Evolutionary conservation across 108 stramenopile genomes (phyloP), one percentile per base, ranked within the genome.

Genomic region (Nitzschia palea): DNA sequence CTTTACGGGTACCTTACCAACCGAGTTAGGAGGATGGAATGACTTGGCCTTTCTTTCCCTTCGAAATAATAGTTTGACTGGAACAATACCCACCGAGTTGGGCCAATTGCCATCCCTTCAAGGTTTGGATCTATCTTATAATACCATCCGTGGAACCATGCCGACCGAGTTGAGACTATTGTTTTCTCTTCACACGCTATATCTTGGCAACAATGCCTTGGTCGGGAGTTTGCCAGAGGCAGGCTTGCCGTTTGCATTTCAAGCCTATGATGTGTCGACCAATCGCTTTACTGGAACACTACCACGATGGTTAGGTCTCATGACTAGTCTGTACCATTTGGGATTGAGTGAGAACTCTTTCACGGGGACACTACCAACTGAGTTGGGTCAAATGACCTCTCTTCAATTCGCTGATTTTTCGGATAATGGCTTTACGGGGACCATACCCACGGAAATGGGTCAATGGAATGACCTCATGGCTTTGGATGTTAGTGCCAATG

Each of bases 381-480:
- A 81, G 22, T 57, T 85, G 4, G 71, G 61, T 2, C 60, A 36
- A 3, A 50, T 75, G 27, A 63, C n/a, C 8, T 64, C 33, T 25
- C 62, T 89, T 43, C 40, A 70, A 44, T 72, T 58, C 23, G 31
- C 67, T 3, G 57, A 37, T 59, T 4, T 86, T 30, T 60, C 73
- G 44, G 42, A 57, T 28, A 88, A 85, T 63, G 30, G 64, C 22
- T 61, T 88, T 36, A 68, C 57, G 29, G 82, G 87, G 3, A 10
- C 59, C 22, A 76, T 88, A 43, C 88, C 88, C 23, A 17, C 62
- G 12, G 77, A 78, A 45, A 61, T 79, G 28, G 77, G 80, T 14
- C 25, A 50, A 31, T 47, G 70, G 68, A n/a, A n/a, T n/a, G 31
- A 0, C 6, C 68, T 22, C 33, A 31, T 79, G 50, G 9, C 52